Evolutionary conservation across 2,329 filamentous ascomycete species (phyloP).

Genomic region (Rhynchosporium graminicola): DNA sequence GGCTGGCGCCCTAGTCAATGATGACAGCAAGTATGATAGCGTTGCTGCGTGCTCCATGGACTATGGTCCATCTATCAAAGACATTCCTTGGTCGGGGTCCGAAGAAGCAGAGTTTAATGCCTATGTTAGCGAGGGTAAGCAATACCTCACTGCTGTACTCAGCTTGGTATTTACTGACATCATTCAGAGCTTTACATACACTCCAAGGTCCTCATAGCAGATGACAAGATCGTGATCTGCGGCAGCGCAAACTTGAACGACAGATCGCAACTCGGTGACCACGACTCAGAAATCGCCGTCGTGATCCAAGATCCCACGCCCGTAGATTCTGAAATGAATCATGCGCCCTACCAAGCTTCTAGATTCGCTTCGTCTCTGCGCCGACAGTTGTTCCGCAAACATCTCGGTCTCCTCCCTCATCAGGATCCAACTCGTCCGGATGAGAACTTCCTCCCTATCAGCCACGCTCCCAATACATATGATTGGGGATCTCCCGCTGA

Average conservation of each 20-base stretch:
- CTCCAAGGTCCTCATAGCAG: constrained; percentile 75
- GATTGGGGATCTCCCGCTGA: constrained; percentile 70
- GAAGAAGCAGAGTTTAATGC: constrained; percentile 59
- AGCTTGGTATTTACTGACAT: background rate
- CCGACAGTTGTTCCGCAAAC: constrained; percentile 86
- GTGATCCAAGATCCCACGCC: constrained; percentile 77
- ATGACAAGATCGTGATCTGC: constrained; percentile 80
- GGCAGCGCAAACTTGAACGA: constrained; percentile 65
- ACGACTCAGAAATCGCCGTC: constrained; percentile 89
- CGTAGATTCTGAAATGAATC: constrained; percentile 73
- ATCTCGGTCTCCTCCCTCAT: constrained; percentile 78
- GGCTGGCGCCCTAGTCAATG: constrained; percentile 57
- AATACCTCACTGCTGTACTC: background rate
- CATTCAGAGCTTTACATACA: constrained; percentile 57
- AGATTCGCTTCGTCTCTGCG: constrained; percentile 79
- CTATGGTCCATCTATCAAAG: constrained; percentile 66
- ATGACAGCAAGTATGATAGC: constrained; percentile 67
- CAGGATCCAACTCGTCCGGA: constrained; percentile 68
- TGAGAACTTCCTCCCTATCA: constrained; percentile 76
- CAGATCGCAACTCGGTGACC: constrained; percentile 75
- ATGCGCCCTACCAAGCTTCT: constrained; percentile 68
- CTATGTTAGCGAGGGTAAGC: constrained; percentile 56
- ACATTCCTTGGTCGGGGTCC: constrained; percentile 55
- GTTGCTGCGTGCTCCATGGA: constrained; percentile 85
- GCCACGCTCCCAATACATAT: constrained; percentile 69